phyloP scores from a whole-genome alignment of 371 early-diverging fungal genomes.

The Thermomucor indicae-seudaticae region DNA sequence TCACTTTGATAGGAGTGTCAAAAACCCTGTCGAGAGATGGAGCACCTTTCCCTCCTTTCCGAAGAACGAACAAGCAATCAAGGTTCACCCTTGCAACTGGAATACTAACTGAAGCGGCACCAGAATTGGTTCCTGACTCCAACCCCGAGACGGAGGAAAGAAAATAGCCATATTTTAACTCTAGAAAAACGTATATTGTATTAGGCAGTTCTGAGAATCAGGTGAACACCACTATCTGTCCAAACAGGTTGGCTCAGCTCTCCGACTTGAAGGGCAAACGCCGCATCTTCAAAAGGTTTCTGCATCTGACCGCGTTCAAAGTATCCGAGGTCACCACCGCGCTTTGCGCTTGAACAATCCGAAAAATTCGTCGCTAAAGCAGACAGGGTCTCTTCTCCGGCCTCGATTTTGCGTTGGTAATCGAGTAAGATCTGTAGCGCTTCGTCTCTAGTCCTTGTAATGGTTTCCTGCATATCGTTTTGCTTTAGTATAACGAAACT shows the following conservation, averaged over 20 bases:
- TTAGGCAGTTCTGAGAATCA: slow-evolving; percentile 87
- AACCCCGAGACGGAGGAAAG: background rate
- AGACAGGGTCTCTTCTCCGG: slow-evolving; percentile 53
- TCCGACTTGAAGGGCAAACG: slow-evolving; percentile 83
- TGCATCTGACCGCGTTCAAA: slow-evolving; percentile 86
- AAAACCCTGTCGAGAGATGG: too few species aligned
- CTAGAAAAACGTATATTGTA: background rate
- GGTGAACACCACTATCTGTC: slow-evolving; percentile 92
- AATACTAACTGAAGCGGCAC: too few species aligned
- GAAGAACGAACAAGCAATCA: background rate
- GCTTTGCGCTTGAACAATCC: slow-evolving; percentile 88
- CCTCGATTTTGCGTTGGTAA: slow-evolving; percentile 55
- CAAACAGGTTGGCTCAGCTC: slow-evolving; percentile 80
- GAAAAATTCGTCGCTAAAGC: slow-evolving; percentile 74
- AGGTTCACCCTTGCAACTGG: too few species aligned
- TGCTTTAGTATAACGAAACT: background rate
- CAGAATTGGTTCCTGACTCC: too few species aligned
- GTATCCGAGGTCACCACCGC: slow-evolving; percentile 86
- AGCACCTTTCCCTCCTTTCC: too few species aligned
- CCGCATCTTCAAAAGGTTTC: slow-evolving; percentile 85
- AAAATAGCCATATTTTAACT: background rate
- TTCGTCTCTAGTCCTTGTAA: slow-evolving; percentile 86
- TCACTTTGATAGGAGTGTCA: too few species aligned
- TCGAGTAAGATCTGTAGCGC: slow-evolving; percentile 66
- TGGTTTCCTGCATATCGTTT: slow-evolving; percentile 49